Evolutionary conservation across 495 filamentous ascomycete genomes (phyloP).

Genomic region (Cairneyella variabilis): DNA sequence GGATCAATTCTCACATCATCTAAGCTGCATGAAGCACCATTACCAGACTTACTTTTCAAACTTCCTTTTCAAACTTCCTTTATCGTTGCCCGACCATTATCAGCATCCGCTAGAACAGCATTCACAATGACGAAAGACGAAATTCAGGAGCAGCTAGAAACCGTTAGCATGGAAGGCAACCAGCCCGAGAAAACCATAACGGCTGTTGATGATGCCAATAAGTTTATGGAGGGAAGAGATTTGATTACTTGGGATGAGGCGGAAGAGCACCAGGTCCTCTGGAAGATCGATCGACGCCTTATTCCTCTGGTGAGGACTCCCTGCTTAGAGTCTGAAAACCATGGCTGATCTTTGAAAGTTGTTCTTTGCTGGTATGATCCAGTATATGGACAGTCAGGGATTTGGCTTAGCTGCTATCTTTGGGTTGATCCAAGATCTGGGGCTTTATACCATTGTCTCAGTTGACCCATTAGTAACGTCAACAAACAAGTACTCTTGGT

Average conservation of each 20-base stretch:
- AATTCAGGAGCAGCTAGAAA: not conserved
- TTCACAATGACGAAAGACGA: not conserved
- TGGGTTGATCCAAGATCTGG: not conserved
- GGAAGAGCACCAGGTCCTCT: not conserved
- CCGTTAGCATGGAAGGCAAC: not conserved
- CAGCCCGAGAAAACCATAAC: not conserved
- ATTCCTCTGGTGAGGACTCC: not conserved
- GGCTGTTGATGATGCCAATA: not conserved
- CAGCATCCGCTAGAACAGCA: too few species aligned
- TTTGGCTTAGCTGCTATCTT: constrained; percentile 5
- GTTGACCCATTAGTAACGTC: not conserved
- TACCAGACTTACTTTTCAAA: too few species aligned
- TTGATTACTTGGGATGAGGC: not conserved
- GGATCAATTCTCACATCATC: too few species aligned
- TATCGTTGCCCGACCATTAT: too few species aligned
- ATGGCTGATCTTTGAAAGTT: not conserved
- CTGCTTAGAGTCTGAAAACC: not conserved
- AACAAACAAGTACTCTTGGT: not conserved
- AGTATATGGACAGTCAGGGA: not conserved
- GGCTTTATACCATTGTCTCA: not conserved
- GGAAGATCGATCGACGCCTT: not conserved
- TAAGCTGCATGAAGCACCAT: too few species aligned
- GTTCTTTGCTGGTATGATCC: not conserved
- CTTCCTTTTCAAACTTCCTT: too few species aligned
- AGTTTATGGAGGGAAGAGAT: not conserved